Percentiles rank a stretch among this genome's conserved stretches.
phyloP scores from a whole-genome alignment of 257 asterid genomes.

The Solanum etuberosum region DNA sequence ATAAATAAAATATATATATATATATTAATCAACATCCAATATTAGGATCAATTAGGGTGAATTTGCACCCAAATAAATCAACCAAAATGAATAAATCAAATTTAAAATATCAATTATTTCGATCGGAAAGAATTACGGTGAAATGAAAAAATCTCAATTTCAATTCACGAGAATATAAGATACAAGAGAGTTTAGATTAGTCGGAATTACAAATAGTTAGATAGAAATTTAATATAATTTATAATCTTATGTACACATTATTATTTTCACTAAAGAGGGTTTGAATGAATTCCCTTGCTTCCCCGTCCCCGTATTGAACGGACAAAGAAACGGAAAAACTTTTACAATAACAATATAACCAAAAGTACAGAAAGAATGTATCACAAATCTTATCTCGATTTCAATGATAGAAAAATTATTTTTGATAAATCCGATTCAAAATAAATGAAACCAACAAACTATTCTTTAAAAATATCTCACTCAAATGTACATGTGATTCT shows the following conservation, averaged over 20 bases:
- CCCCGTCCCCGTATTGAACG: too few relatives aligned
- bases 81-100: neutral
- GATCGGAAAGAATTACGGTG: neutral
- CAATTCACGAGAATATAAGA: neutral
- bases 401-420: neutral
- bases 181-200: too few relatives aligned
- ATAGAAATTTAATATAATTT: too few relatives aligned
- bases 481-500: neutral
- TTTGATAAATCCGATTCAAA: neutral
- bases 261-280: too few relatives aligned
- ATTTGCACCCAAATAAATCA: neutral
- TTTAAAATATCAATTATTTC: neutral
- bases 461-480: neutral
- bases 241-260: too few relatives aligned
- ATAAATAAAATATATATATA: too few relatives aligned
- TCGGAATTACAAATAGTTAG: too few relatives aligned
- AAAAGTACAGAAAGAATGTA: too few relatives aligned
- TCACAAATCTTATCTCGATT: neutral
- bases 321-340: neutral
- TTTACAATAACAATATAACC: neutral
- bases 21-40: neutral
- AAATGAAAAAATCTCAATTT: too few relatives aligned
- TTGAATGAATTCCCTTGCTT: too few relatives aligned
- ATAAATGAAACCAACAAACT: neutral
- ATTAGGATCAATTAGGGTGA: neutral